phyloP scores from a whole-genome alignment of 2,329 filamentous ascomycete genomes.

The Hirsutella minnesotensis region DNA sequence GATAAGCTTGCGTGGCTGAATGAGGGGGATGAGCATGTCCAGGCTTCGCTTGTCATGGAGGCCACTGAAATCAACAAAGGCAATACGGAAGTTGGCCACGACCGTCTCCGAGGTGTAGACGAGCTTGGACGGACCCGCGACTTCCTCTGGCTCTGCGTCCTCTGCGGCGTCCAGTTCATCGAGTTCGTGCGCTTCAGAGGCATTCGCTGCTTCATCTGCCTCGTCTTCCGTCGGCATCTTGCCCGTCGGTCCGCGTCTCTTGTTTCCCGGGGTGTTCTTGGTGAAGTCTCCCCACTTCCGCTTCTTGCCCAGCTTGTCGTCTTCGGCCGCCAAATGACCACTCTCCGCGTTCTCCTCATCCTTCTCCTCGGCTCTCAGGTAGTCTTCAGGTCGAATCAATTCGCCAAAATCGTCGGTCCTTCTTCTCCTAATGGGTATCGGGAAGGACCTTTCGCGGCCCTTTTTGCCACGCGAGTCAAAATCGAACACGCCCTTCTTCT shows the following conservation, averaged over 20 bases:
- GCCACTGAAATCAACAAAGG: slow-evolving; percentile 84
- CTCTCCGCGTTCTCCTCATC: slow-evolving; percentile 57
- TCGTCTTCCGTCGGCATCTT: slow-evolving; percentile 32
- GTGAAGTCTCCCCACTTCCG: slow-evolving; percentile 74
- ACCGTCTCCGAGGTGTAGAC: slow-evolving; percentile 52
- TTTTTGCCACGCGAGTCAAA: slow-evolving; percentile 87
- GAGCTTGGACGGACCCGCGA: slow-evolving; percentile 62
- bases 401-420: slow-evolving; percentile 89
- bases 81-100: slow-evolving; percentile 61
- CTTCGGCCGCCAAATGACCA: slow-evolving; percentile 23
- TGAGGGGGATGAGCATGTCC: slow-evolving; percentile 88
- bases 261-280: slow-evolving; percentile 25
- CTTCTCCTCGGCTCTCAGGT: slow-evolving; percentile 81
- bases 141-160: slow-evolving; percentile 38
- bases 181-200: slow-evolving; percentile 18
- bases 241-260: slow-evolving; percentile 47
- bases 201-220: slow-evolving; percentile 23
- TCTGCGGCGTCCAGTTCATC: slow-evolving; percentile 38
- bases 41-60: slow-evolving; percentile 88
- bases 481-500: slow-evolving; percentile 83
- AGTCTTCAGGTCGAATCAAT: slow-evolving; percentile 86
- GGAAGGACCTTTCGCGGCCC: slow-evolving; percentile 86
- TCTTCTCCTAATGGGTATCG: slow-evolving; percentile 67
- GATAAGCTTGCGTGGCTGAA: slow-evolving; percentile 88
- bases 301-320: slow-evolving; percentile 74